These are phyloP conservation scores for Metschnikowia vanudenii DNA, from an alignment of 805 yeast species.

Conservation along the genomic window DNA sequence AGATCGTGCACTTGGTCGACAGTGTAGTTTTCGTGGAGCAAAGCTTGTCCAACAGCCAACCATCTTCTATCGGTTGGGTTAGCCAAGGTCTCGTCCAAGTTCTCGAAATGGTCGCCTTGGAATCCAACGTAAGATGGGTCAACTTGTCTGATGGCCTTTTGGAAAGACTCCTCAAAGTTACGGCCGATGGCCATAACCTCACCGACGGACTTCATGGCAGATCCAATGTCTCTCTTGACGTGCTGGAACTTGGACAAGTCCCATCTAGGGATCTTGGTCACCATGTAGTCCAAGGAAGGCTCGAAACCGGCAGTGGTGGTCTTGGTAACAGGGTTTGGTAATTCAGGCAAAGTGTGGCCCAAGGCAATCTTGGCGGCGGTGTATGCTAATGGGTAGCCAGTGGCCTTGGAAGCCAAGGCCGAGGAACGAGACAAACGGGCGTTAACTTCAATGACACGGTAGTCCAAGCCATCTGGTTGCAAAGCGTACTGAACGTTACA, in stretches of 20 bases:
- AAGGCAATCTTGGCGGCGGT: constrained; percentile 97
- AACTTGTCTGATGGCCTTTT: constrained; percentile 96
- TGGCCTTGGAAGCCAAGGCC: constrained; percentile 97
- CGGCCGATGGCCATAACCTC: constrained; percentile 98
- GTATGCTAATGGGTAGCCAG: constrained; percentile 97
- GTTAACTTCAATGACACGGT: constrained; percentile 95
- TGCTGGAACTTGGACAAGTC: constrained; percentile 95
- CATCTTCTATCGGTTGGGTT: constrained; percentile 97
- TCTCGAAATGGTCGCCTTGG: constrained; percentile 79
- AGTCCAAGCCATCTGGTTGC: constrained; percentile 89
- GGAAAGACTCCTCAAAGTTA: constrained; percentile 96
- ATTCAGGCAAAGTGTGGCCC: constrained; percentile 86
- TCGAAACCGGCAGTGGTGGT: constrained; percentile 95
- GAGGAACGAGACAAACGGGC: constrained; percentile 97
- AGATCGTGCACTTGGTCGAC: constrained; percentile 90
- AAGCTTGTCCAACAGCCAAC: constrained; percentile 94
- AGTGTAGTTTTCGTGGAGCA: constrained; percentile 77
- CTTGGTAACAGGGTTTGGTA: constrained; percentile 89
- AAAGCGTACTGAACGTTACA: constrained; percentile 97
- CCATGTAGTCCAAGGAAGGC: constrained; percentile 95
- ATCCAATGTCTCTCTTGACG: constrained; percentile 87
- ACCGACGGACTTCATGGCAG: constrained; percentile 98
- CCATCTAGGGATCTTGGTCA: constrained; percentile 98
- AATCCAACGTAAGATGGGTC: constrained; percentile 95
- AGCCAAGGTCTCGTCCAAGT: constrained; percentile 79